Evolutionary conservation across 1,139 yeast genomes (phyloP).

Genomic region (Blastobotrys apis): DNA sequence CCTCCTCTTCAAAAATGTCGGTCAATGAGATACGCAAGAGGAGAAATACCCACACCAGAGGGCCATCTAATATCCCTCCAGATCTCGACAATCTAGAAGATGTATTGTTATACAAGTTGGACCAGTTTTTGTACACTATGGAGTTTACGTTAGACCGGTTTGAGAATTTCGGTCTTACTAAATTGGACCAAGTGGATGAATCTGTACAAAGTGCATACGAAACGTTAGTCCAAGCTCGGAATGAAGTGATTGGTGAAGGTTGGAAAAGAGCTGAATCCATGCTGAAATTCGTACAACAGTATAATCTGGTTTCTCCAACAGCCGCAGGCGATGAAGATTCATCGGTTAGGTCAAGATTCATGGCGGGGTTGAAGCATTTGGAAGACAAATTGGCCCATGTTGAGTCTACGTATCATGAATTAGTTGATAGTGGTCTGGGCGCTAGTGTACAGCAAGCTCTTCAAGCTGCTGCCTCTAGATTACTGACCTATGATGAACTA

Average conservation of each 20-base stretch:
- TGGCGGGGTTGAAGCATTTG: slow-evolving; percentile 29
- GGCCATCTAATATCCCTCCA: slow-evolving; percentile 9
- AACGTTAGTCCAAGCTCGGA: slow-evolving; percentile 30
- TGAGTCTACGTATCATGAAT: slow-evolving; percentile 28
- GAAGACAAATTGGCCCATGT: slow-evolving; percentile 33
- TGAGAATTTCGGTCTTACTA: slow-evolving; percentile 33
- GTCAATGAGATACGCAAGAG: slow-evolving; percentile 12
- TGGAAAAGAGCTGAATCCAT: slow-evolving; percentile 33
- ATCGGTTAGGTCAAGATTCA: slow-evolving; percentile 15
- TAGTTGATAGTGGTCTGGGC: slow-evolving; percentile 14
- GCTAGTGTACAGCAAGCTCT: slow-evolving; percentile 35
- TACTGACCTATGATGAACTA: slow-evolving; percentile 77
- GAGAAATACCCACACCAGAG: slow-evolving; percentile 11
- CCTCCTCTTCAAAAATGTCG: too few relatives aligned
- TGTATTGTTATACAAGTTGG: slow-evolving; percentile 25
- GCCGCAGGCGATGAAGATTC: slow-evolving; percentile 1
- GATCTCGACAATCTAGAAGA: slow-evolving; percentile 20
- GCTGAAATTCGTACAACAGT: slow-evolving; percentile 27
- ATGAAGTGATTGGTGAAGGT: slow-evolving; percentile 33
- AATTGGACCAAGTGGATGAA: slow-evolving; percentile 33
- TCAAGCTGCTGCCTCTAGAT: slow-evolving; percentile 47
- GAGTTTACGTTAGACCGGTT: slow-evolving; percentile 31
- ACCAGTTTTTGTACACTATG: slow-evolving; percentile 29
- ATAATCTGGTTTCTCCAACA: too few relatives aligned
- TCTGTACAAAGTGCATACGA: slow-evolving; percentile 31